phyloP scores from a whole-genome alignment of 768 basidiomycete species.

The Rhodotorula sphaerocarpa region DNA sequence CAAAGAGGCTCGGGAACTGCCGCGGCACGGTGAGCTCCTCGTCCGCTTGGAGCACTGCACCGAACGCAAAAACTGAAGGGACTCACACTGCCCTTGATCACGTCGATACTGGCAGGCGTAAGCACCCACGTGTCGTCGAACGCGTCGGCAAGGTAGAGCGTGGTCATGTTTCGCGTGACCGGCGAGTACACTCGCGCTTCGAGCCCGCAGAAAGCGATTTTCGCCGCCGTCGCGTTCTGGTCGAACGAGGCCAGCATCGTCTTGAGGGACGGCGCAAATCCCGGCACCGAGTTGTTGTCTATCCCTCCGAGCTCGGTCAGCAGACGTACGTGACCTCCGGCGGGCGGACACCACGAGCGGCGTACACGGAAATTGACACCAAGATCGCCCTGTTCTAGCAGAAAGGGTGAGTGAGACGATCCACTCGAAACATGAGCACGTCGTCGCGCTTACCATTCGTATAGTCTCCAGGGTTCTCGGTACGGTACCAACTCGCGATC shows the following conservation, averaged over 20 bases:
- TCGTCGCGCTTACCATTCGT: too few species aligned
- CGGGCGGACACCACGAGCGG: neutral
- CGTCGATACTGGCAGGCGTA: slow-evolving; percentile 22
- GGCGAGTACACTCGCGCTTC: slow-evolving; percentile 29
- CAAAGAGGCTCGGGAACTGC: slow-evolving; percentile 9
- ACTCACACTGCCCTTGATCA: neutral
- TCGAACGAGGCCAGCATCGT: slow-evolving; percentile 37
- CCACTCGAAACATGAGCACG: too few species aligned
- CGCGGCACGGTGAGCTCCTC: neutral
- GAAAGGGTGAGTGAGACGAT: too few species aligned
- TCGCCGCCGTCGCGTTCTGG: slow-evolving; percentile 12
- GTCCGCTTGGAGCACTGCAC: rapidly evolving
- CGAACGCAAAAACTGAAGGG: neutral
- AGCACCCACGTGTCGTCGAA: slow-evolving; percentile 32
- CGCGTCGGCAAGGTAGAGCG: slow-evolving; percentile 29
- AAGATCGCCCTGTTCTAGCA: neutral
- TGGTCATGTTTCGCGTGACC: slow-evolving; percentile 9
- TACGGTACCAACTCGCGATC: slow-evolving; percentile 32
- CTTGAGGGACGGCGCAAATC: slow-evolving; percentile 34
- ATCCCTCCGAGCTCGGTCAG: too few species aligned
- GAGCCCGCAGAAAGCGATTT: slow-evolving; percentile 35
- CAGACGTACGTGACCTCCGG: too few species aligned
- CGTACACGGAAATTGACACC: neutral
- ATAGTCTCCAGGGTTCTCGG: neutral
- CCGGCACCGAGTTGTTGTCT: slow-evolving; percentile 29